Percentiles rank a stretch among this genome's conserved stretches.
phyloP scores from a whole-genome alignment of 2,329 filamentous ascomycete genomes.

The Diaporthe citriasiana region DNA sequence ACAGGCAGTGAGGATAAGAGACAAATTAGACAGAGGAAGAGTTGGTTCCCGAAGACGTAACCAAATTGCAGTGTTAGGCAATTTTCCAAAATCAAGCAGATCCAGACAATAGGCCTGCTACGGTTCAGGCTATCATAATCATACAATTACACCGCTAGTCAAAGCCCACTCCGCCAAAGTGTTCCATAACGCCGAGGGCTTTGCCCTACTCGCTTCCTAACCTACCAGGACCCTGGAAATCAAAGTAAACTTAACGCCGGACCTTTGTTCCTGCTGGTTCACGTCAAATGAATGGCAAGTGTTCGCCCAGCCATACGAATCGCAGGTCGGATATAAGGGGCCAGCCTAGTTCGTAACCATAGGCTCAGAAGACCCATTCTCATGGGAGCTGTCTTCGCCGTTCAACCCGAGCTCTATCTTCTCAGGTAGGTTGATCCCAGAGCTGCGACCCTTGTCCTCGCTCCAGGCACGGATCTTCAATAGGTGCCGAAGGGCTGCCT shows the following conservation, averaged over 20 bases:
- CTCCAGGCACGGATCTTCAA: conserved; percentile 89
- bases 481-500: conserved; percentile 86
- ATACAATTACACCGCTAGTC: conserved; percentile 46
- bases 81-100: not conserved
- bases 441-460: conserved; percentile 71
- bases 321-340: not conserved
- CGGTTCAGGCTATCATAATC: conserved; percentile 14
- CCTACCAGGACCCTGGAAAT: conserved; percentile 44
- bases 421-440: conserved; percentile 58
- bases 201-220: conserved; percentile 39
- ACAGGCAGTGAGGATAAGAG: not conserved
- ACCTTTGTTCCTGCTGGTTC: not conserved
- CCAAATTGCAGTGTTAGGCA: not conserved
- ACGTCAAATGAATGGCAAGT: not conserved
- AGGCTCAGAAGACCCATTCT: conserved; percentile 63
- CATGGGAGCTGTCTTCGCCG: conserved; percentile 51
- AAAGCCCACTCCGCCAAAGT: conserved; percentile 3
- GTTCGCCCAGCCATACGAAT: not conserved
- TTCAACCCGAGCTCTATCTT: conserved; percentile 57
- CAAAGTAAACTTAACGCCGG: conserved; percentile 41
- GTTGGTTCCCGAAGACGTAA: not conserved
- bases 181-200: conserved; percentile 40
- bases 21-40: no score
- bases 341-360: conserved; percentile 65
- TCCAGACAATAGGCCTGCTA: not conserved